phyloP scores from a whole-genome alignment of 306 rosid genomes.

The Spatholobus suberectus region DNA sequence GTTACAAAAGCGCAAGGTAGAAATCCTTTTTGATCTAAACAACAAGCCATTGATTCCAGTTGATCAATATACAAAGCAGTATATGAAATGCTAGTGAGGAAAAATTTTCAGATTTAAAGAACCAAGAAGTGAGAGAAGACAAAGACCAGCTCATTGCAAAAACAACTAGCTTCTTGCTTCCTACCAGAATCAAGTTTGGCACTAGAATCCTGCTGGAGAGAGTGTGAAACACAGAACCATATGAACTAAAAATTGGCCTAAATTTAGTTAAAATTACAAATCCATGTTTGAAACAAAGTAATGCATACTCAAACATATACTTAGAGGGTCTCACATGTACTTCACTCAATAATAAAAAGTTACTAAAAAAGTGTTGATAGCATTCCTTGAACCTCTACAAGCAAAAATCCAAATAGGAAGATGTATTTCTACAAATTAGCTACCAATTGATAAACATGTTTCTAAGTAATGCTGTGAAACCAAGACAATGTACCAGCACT shows the following conservation, averaged over 20 bases:
- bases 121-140: background rate
- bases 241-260: background rate
- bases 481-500: background rate
- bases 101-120: background rate
- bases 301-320: background rate
- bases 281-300: background rate
- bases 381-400: background rate
- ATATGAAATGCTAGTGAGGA: background rate
- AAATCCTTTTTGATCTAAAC: background rate
- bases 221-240: background rate
- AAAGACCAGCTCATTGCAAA: background rate
- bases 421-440: background rate
- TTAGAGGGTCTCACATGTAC: background rate
- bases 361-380: background rate
- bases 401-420: background rate
- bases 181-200: background rate
- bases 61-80: background rate
- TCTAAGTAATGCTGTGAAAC: background rate
- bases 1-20: background rate
- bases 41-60: background rate
- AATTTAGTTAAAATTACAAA: background rate
- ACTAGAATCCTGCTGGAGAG: background rate
- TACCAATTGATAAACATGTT: background rate
- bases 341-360: background rate
- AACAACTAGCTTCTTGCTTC: background rate